Evolutionary conservation across 352 stramenopile species (phyloP).

Genomic region (Globisporangium spiculum): DNA sequence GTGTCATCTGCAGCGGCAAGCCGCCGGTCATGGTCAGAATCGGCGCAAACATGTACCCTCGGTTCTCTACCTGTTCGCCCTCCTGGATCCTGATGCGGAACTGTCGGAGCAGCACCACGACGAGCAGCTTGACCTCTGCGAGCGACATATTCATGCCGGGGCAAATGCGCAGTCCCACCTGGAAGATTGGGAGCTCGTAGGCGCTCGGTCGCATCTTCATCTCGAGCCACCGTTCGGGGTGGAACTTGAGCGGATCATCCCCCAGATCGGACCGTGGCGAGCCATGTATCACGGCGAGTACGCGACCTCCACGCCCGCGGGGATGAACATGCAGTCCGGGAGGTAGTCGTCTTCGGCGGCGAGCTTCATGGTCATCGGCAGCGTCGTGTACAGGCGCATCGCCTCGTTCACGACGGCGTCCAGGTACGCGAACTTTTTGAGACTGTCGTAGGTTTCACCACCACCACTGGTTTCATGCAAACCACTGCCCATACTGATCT

Average conservation of each 20-base stretch:
- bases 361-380: constrained; percentile 69
- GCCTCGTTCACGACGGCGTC: constrained; percentile 70
- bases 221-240: constrained; percentile 13
- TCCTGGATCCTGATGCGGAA: constrained; percentile 44
- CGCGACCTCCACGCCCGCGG: constrained; percentile 54
- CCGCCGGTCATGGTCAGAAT: constrained; percentile 49
- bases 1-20: constrained; percentile 40
- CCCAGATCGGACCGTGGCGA: constrained; percentile 9
- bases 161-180: constrained; percentile 63
- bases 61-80: constrained; percentile 20
- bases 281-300: constrained; percentile 60
- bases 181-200: constrained; percentile 73
- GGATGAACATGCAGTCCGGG: constrained; percentile 26
- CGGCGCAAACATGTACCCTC: constrained; percentile 40
- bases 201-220: constrained; percentile 37
- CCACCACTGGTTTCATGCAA: neutral
- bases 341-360: constrained; percentile 13
- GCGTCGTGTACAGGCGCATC: constrained; percentile 66
- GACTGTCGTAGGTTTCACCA: constrained; percentile 35
- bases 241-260: constrained; percentile 20
- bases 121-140: constrained; percentile 58
- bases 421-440: constrained; percentile 64
- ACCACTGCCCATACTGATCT: constrained; percentile 21
- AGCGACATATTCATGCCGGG: constrained; percentile 72
- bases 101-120: constrained; percentile 38